These are phyloP conservation scores for Curvularia verruculosa DNA, from an alignment of 2,329 filamentous ascomycete genomes.

Conservation along the genomic window DNA sequence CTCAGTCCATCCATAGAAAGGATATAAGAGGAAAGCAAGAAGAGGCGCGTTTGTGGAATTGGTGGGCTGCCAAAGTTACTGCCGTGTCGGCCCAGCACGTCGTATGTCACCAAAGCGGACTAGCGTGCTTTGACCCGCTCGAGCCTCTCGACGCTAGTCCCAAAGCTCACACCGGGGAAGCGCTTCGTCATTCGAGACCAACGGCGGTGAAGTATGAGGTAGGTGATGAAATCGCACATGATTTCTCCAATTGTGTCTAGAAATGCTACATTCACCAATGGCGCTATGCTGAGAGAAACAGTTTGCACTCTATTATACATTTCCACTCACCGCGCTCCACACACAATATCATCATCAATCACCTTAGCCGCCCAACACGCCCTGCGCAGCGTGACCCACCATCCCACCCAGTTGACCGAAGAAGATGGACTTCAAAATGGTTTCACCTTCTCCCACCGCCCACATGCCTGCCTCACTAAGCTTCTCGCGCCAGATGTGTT, in stretches of 20 bases:
- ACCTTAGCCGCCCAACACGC: constrained; percentile 30
- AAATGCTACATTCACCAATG: constrained; percentile 5
- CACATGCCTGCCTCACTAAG: constrained; percentile 75
- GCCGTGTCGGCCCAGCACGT: constrained; percentile 13
- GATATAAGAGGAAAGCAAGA: constrained; percentile 20
- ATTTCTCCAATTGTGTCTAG: not conserved
- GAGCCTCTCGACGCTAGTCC: constrained; percentile 15
- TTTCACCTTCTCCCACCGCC: constrained; percentile 79
- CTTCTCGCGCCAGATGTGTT: constrained; percentile 70
- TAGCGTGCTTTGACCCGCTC: constrained; percentile 24
- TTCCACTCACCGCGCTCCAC: constrained; percentile 18
- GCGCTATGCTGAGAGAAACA: not conserved
- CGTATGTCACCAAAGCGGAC: constrained; percentile 28
- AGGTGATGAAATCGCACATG: not conserved
- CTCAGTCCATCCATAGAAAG: constrained; percentile 44
- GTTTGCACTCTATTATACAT: constrained; percentile 10
- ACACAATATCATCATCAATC: not conserved
- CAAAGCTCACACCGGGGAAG: constrained; percentile 17
- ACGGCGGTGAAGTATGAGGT: constrained; percentile 11
- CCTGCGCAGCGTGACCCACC: constrained; percentile 52
- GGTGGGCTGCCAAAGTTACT: constrained; percentile 24
- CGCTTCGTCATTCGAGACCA: constrained; percentile 4
- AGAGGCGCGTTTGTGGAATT: constrained; percentile 17
- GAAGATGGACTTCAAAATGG: constrained; percentile 75
- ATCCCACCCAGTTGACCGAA: constrained; percentile 73